Base-by-base conservation (phyloP, 1,284 basidiomycete genomes). In the Puccinia hordei region DNA sequence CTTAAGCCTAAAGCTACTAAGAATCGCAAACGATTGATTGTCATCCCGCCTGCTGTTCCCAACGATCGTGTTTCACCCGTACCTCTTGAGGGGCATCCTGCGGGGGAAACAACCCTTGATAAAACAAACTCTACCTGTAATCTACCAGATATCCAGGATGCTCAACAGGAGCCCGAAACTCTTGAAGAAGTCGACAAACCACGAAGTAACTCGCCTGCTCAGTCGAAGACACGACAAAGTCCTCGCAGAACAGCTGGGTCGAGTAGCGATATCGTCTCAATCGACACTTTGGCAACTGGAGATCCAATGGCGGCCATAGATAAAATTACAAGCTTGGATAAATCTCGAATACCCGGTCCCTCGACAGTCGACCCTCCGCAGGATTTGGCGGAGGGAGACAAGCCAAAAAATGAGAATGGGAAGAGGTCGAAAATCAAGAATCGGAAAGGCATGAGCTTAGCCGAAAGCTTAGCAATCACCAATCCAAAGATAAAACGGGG, bases 401-500 rank as follows among this genome's bases (percentile, higher is more conserved):
- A 59, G 57, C 1, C 57, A 33, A 59, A 6, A 33, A 17, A 4
- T 12, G 27, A 59, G 30, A 59, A 19, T n/a, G 33, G 19, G 33
- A 63, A 63, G 30, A 69, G 30, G 24, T 22, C 8, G 3, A 0
- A 2, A 46, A 0, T 17, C 2, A 24, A 69, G 17, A 24, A 27
- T 12, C 35, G 19, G 33, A 73, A 73, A 46, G 44, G 49, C 17
- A 41, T 44, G 44, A 73, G 55, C 55, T 61, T 73, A 61, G 57
- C 53, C 2, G 72, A 73, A 55, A 73, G 61, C 38, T 35, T 73
- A 46, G 72, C 53, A n/a, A 59, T 44, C 13, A 73, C 72, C 2
- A 61, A 44, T 44, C 72, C 53, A 10, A 59, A 73, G 46, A 44
- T 55, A 1, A 73, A 73, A 38, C 38, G 55, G 22, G 55, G 57